These are phyloP conservation scores for Globisporangium radiosum DNA, from an alignment of 352 stramenopile genomes.

Conservation along the genomic window DNA sequence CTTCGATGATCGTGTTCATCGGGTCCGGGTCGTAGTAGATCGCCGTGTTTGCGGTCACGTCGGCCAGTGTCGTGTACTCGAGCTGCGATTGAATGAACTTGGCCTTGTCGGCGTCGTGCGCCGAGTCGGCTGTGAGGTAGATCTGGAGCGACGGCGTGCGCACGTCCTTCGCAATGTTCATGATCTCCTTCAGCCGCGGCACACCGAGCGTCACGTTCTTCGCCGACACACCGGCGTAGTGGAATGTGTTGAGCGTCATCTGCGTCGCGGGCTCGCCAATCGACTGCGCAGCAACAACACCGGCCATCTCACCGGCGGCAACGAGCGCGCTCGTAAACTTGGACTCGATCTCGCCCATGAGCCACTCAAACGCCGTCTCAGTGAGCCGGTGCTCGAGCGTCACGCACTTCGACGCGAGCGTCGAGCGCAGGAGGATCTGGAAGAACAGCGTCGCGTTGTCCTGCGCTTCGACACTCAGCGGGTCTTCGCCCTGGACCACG, in stretches of 20 bases:
- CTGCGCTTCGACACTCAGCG: constrained; percentile 94
- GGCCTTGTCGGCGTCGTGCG: constrained; percentile 80
- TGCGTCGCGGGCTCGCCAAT: constrained; percentile 99
- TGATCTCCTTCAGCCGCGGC: constrained; percentile 98
- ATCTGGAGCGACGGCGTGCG: constrained; percentile 97
- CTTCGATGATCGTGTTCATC: constrained; percentile 94
- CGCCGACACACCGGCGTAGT: constrained; percentile 97
- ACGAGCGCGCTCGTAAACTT: constrained; percentile 95
- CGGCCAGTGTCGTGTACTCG: constrained; percentile 96
- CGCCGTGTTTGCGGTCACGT: constrained; percentile 95
- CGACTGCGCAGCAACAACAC: constrained; percentile 97
- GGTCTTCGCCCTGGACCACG: constrained; percentile 94
- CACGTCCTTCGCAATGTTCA: constrained; percentile 98
- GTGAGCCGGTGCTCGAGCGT: constrained; percentile 95
- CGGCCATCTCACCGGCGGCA: constrained; percentile 96
- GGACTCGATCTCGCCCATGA: constrained; percentile 95
- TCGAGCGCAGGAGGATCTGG: constrained; percentile 95
- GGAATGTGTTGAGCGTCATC: constrained; percentile 99
- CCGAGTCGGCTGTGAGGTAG: constrained; percentile 89
- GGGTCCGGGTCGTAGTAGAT: constrained; percentile 99
- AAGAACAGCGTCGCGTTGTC: constrained; percentile 98
- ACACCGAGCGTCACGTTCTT: constrained; percentile 99
- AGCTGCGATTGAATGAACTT: constrained; percentile 91
- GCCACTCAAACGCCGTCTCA: constrained; percentile 94
- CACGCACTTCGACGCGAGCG: constrained; percentile 95